Base-by-base conservation (phyloP, 495 filamentous ascomycete species). In the Lophiotrema nucula region DNA sequence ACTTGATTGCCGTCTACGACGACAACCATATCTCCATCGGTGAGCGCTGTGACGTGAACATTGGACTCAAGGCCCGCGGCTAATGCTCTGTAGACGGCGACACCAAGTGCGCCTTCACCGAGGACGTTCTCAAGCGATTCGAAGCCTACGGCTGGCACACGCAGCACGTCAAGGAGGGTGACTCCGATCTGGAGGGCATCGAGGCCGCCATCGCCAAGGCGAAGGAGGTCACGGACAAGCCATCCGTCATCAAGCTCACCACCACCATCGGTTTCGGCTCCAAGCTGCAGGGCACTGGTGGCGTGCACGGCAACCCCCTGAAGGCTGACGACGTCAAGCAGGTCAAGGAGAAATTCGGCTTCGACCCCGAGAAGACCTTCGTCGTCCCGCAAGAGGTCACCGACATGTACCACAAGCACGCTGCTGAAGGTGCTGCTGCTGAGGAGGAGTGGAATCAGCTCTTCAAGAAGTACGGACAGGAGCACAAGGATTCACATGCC, bases 181-280 rank as follows among this genome's bases (percentile, higher is more conserved):
- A 99, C 78, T 73, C 87, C 73, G 89, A 99, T 75, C 83, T 96
- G 54, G 84, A 85, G 65, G 84, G 72, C 66, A 97, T 99, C 47
- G 91, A 92, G 78, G 85, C 80, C 55, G 95, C 93, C 64, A 88
- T 99, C 72, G 81, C 84, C 74, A 81, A 87, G 76, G 85, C 83
- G 69, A 83, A 92, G 80, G 79, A 85, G 53, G 88, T 95, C 76
- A 97, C 79, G 69, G 83, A 97, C 81, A 99, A 96, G 85, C 93
- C 93, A 53, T 87, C 93, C 46, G 78, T 97, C 65, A 97, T 99
- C 81, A 92, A 93, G 79, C 85, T 99, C 56, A 93, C 86, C 64
- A 99, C 93, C 68, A 99, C 88, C 73, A 99, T 99, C 70, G 93
- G 93, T 70, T 99, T 87, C 78, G 93, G 93, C 64, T 99, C 93